Conservation (phyloP, 2,329 filamentous ascomycete genomes). For the Rutstroemia sp. region DNA sequence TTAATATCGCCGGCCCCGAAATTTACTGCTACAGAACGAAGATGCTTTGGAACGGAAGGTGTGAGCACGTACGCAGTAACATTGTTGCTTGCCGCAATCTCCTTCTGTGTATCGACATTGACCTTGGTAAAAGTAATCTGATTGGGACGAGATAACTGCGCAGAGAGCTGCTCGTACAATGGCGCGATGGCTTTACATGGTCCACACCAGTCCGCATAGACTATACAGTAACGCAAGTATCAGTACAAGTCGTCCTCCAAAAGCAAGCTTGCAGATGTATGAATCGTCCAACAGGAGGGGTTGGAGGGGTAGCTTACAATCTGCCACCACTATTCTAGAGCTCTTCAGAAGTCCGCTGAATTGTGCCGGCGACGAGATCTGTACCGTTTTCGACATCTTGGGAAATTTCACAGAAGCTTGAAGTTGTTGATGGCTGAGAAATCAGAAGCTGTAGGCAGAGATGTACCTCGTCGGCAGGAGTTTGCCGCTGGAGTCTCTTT, state of each 20-base stretch:
- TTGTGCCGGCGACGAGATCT: conserved; percentile 51
- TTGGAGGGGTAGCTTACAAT: conserved; percentile 59
- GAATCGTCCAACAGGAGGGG: conserved; percentile 12
- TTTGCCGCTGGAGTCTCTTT: conserved; percentile 1
- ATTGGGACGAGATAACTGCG: conserved; percentile 61
- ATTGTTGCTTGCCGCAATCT: conserved; percentile 65
- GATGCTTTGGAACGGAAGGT: background rate
- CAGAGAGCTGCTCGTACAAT: conserved; percentile 70
- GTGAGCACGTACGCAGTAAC: conserved; percentile 51
- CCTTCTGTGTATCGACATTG: conserved; percentile 70
- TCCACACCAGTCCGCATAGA: conserved; percentile 81
- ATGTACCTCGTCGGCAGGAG: background rate
- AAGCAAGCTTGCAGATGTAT: background rate
- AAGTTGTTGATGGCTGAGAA: background rate
- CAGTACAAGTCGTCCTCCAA: conserved; percentile 7
- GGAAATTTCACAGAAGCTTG: background rate
- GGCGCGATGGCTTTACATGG: conserved; percentile 81
- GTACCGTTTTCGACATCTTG: conserved; percentile 31
- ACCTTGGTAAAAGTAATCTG: conserved; percentile 80
- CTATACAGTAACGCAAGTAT: conserved; percentile 36
- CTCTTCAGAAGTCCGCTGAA: conserved; percentile 61
- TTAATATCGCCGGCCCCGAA: background rate
- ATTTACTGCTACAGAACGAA: background rate
- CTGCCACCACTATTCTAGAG: conserved; percentile 74
- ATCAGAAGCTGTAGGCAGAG: background rate